Conservation (phyloP, 169 alveolate genomes). For the Eimeria acervulina region DNA sequence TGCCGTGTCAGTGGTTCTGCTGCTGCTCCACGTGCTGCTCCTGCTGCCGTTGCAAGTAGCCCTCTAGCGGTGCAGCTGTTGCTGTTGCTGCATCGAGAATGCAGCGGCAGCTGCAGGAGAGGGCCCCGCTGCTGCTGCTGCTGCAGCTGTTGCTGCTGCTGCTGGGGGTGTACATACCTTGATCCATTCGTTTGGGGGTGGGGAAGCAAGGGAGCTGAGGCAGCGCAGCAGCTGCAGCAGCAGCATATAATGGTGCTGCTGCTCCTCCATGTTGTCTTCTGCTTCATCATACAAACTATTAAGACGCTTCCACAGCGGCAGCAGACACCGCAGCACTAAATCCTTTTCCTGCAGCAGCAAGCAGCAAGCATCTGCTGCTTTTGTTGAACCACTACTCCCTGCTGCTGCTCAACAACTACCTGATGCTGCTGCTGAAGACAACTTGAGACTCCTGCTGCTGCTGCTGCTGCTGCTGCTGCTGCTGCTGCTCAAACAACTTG, state of each 20-base stretch:
- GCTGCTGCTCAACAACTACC: not conserved
- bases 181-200: conserved; percentile 74
- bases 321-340: conserved; percentile 12
- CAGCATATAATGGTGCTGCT: not conserved
- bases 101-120: not conserved
- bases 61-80: not conserved
- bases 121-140: not conserved
- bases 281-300: conserved; percentile 56
- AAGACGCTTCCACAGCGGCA: not conserved
- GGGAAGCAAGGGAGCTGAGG: conserved; percentile 48
- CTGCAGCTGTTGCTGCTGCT: not conserved
- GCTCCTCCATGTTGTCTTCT: conserved; percentile 29
- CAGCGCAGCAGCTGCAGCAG: conserved; percentile 79
- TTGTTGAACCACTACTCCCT: no score
- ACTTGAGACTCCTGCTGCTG: not conserved
- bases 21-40: conserved; percentile 15
- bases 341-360: conserved; percentile 43
- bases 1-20: not conserved
- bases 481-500: no score
- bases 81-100: not conserved
- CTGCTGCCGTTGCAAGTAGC: not conserved
- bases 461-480: no score
- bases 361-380: no score
- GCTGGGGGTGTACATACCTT: conserved; percentile 31
- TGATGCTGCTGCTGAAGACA: no score